Base-by-base conservation (phyloP, 768 basidiomycete genomes). In the Hirschioporus abietinus region DNA sequence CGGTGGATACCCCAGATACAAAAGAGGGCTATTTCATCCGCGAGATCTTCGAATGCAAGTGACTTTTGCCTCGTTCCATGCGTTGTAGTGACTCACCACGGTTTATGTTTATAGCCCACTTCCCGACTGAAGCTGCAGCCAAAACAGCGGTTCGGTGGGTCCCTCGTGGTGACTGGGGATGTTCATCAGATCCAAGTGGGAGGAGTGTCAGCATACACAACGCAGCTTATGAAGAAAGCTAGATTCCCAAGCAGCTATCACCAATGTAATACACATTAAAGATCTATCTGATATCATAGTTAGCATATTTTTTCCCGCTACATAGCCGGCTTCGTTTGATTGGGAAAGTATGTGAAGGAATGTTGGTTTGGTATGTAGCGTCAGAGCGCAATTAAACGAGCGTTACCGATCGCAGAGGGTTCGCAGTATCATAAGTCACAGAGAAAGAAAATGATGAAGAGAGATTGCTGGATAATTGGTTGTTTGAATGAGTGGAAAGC, bases 101-200 rank as follows among this genome's bases (percentile, higher is more conserved):
- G n/a, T 63, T 65, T 67, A 30, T 10, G 58, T 57, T n/a, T 24
- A 8, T 70, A 92, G 92, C 83, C 69, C 80, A 91, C 63, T 99
- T 95, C 87, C 92, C 94, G 1, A 85, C 86, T 15, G 83, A 92
- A 71, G 80, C 96, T 9, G 96, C 95, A 58, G 95, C 95, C 42
- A 80, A 81, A 68, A 99, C 97, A 12, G 95, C 95, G 52, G 96
- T 99, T 60, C 85, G 91, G 69, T 96, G 94, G 95, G 90, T 95
- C 76, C 95, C 95, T 62, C 89, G 93, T 72, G 91, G 89, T 66
- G 96, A 98, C 76, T 99, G 96, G 96, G 96, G 96, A 66, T 97
- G 96, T 74, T 83, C 92, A 1, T 79, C 93, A 34, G 97, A 99
- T 76, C 97, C 97, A 34, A 95, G 93, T 69, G 97, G 97, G 34